phyloP scores from a whole-genome alignment of 202 grass and related monocot genomes.

The Saccharum hybrid region DNA sequence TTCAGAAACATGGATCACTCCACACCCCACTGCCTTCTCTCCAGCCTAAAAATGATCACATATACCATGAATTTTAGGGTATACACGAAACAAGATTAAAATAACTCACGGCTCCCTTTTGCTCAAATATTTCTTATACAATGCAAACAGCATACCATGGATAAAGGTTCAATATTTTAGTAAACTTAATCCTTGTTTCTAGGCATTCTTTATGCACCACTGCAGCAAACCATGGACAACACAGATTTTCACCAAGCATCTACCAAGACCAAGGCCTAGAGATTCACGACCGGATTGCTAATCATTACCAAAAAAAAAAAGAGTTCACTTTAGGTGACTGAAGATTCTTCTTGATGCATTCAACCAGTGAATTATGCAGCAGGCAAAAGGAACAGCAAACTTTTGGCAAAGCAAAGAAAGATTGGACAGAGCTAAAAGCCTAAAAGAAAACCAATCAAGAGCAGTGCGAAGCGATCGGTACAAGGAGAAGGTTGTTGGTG shows the following conservation, averaged over 20 bases:
- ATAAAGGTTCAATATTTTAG: background rate
- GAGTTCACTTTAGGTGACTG: slow-evolving; percentile 26
- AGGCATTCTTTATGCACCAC: background rate
- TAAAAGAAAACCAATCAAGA: slow-evolving; percentile 10
- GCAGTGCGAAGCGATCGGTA: slow-evolving; percentile 26
- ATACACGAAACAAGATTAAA: background rate
- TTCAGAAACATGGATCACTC: slow-evolving; percentile 64
- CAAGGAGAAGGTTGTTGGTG: slow-evolving; percentile 79
- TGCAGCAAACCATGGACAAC: slow-evolving; percentile 6
- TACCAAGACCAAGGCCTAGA: background rate
- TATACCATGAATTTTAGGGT: slow-evolving; percentile 1
- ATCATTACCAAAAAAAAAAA: background rate
- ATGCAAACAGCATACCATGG: background rate
- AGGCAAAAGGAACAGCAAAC: background rate
- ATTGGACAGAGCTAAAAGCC: background rate
- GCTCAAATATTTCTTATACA: background rate
- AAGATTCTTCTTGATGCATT: slow-evolving; percentile 36
- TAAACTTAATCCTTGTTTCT: slow-evolving; percentile 22
- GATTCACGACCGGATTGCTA: background rate
- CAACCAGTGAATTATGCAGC: slow-evolving; percentile 12
- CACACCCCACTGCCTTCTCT: slow-evolving; percentile 84
- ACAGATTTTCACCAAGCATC: background rate
- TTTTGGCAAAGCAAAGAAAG: slow-evolving; percentile 14
- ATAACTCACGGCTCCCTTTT: background rate
- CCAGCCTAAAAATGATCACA: slow-evolving; percentile 63